phyloP scores from a whole-genome alignment of 805 yeast genomes.

The Kazachstania taianensis region DNA sequence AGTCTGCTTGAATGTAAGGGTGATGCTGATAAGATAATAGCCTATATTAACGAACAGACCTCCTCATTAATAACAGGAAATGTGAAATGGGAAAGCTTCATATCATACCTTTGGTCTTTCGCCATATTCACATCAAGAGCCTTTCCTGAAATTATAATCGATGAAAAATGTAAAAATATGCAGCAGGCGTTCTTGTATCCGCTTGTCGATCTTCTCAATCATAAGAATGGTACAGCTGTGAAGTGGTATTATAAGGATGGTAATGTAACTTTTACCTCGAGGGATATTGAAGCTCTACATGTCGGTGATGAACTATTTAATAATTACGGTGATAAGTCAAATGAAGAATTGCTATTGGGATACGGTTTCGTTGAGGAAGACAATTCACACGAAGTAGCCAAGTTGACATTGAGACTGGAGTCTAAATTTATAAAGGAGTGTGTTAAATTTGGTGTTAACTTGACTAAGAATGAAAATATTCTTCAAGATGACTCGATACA shows the following conservation, averaged over 20 bases:
- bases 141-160: slow-evolving; percentile 63
- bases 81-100: slow-evolving; percentile 50
- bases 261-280: slow-evolving; percentile 35
- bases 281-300: slow-evolving; percentile 1
- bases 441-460: slow-evolving; percentile 29
- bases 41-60: slow-evolving; percentile 3
- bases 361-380: slow-evolving; percentile 65
- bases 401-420: slow-evolving; percentile 49
- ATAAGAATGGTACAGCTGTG: slow-evolving; percentile 49
- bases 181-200: slow-evolving; percentile 65
- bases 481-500: slow-evolving; percentile 30
- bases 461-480: slow-evolving; percentile 33
- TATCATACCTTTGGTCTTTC: slow-evolving; percentile 67
- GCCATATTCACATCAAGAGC: slow-evolving; percentile 66
- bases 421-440: slow-evolving; percentile 24
- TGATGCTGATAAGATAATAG: not conserved
- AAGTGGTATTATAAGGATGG: slow-evolving; percentile 41
- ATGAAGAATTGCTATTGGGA: slow-evolving; percentile 69
- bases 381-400: slow-evolving; percentile 49
- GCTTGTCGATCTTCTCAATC: slow-evolving; percentile 70
- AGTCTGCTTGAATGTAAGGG: too few relatives aligned
- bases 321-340: slow-evolving; percentile 82
- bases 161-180: slow-evolving; percentile 22
- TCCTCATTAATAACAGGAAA: slow-evolving; percentile 10
- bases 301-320: slow-evolving; percentile 51